phyloP scores from a whole-genome alignment of 805 yeast species.

The Barnettozyma botsteinii region DNA sequence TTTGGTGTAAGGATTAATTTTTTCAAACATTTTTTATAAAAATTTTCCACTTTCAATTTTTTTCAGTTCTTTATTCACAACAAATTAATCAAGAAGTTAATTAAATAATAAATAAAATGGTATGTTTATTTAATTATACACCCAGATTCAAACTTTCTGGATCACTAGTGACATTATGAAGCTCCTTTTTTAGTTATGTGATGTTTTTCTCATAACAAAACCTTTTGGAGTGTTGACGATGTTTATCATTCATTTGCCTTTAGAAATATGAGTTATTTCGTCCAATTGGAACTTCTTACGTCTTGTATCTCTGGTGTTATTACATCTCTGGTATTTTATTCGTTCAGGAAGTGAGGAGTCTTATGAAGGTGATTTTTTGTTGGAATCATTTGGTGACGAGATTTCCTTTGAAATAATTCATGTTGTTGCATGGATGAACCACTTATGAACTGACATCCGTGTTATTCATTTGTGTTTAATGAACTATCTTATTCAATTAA shows the following conservation, averaged over 20 bases:
- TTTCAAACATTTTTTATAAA: neutral
- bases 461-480: neutral
- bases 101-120: slow-evolving; percentile 7
- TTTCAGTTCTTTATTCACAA: neutral
- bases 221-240: slow-evolving; percentile 26
- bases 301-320: neutral
- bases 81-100: neutral
- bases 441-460: neutral
- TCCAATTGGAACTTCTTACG: neutral
- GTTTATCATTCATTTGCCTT: slow-evolving; percentile 10
- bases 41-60: neutral
- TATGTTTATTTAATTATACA: neutral
- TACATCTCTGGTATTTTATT: neutral
- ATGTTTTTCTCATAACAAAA: slow-evolving; percentile 3
- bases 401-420: neutral
- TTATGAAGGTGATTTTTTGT: neutral
- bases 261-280: neutral
- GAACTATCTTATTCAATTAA: neutral
- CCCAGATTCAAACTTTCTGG: neutral
- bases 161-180: slow-evolving; percentile 23
- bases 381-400: neutral
- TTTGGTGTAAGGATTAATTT: no score
- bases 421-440: neutral
- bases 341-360: neutral
- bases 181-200: slow-evolving; percentile 18